These are phyloP conservation scores for Kregervanrija pseudodelftensis DNA, from an alignment of 805 yeast species.

Conservation along the genomic window DNA sequence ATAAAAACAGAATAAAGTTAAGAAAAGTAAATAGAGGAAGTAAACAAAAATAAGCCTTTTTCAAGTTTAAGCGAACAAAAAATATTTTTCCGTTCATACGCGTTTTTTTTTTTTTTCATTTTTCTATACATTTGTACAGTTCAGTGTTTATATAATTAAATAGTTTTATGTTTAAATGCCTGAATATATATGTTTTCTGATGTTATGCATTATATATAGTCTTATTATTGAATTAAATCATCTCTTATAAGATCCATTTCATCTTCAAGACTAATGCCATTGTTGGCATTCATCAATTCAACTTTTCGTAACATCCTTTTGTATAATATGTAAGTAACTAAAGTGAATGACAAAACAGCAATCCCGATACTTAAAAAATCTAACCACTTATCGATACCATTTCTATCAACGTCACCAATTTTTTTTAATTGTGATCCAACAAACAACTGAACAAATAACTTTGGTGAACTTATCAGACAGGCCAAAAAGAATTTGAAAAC, in stretches of 20 bases:
- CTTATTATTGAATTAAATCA: not conserved
- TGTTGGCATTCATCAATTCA: conserved; percentile 22
- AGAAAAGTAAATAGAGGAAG: not conserved
- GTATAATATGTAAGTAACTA: conserved; percentile 65
- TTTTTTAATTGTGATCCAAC: conserved; percentile 69
- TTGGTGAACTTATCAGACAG: conserved; percentile 73
- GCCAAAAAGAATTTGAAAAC: conserved; percentile 60
- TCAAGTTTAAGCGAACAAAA: not conserved
- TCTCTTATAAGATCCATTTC: conserved; percentile 2
- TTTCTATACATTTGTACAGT: not conserved
- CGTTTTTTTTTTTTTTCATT: not conserved
- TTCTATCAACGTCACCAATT: conserved; percentile 53
- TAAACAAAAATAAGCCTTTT: not conserved
- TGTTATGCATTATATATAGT: not conserved
- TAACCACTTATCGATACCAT: conserved; percentile 39
- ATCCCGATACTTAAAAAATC: conserved; percentile 56
- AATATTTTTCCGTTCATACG: not conserved
- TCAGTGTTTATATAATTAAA: no score
- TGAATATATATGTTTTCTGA: no score
- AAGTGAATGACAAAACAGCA: conserved; percentile 46
- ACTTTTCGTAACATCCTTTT: conserved; percentile 28
- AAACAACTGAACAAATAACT: conserved; percentile 65
- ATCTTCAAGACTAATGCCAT: no score
- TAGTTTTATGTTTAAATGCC: no score
- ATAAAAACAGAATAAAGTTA: not conserved